phyloP scores from a whole-genome alignment of 108 stramenopile species.

The Schizochytrium sp. region DNA sequence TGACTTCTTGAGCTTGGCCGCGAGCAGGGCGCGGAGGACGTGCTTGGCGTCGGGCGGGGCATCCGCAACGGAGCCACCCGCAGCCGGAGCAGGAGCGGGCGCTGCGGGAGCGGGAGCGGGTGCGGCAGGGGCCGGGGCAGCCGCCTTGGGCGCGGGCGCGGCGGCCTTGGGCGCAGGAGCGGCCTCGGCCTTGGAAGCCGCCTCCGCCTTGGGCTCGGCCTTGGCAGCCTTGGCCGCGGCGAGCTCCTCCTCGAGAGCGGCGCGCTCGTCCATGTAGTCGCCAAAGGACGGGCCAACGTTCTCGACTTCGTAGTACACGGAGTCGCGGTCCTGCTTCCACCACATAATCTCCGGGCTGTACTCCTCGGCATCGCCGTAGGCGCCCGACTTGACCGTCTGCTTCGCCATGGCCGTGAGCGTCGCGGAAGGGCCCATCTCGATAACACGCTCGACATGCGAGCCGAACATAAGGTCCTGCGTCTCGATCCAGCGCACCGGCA shows the following conservation, averaged over 20 bases:
- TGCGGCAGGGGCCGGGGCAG: not conserved
- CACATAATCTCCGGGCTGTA: not conserved
- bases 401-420: constrained; percentile 16
- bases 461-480: constrained; percentile 16
- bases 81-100: not conserved
- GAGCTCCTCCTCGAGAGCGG: not conserved
- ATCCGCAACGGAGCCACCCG: not conserved
- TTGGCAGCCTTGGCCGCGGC: not conserved
- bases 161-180: not conserved
- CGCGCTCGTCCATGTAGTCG: not conserved
- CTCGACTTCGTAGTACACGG: not conserved
- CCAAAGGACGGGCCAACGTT: not conserved
- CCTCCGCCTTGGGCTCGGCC: not conserved
- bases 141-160: not conserved
- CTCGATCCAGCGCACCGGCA: constrained; percentile 21
- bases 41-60: not conserved
- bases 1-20: constrained; percentile 13
- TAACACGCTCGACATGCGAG: not conserved
- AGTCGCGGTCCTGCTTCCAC: not conserved
- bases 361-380: not conserved
- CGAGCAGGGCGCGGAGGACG: constrained; percentile 10
- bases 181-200: not conserved
- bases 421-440: constrained; percentile 21
- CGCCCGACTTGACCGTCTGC: not conserved
- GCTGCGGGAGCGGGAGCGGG: not conserved